A percentile compares a stretch with the other conserved stretches of the same genome.
Conservation (phyloP, 306 rosid species). For the Elaeagnus macrophylla region DNA sequence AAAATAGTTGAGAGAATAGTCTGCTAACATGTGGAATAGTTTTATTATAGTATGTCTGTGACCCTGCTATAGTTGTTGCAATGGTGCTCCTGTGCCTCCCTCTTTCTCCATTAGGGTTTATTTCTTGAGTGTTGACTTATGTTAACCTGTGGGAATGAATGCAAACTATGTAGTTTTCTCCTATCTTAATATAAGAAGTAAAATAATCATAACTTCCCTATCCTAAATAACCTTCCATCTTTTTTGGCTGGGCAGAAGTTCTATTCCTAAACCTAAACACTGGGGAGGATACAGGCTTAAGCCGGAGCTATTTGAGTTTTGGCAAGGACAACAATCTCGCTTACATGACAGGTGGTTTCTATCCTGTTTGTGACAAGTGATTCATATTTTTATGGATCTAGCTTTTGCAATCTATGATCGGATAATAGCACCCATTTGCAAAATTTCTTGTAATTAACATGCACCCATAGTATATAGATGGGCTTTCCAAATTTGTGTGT, state of each 20-base stretch:
- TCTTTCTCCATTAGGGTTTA: too few relatives aligned
- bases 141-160: too few relatives aligned
- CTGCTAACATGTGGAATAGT: background rate
- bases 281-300: constrained; percentile 98
- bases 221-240: background rate
- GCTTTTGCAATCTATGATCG: constrained; percentile 6
- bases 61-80: background rate
- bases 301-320: constrained; percentile 78
- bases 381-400: constrained; percentile 19
- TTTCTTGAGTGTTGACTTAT: too few relatives aligned
- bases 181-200: background rate
- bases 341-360: constrained; percentile 97
- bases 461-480: too few relatives aligned
- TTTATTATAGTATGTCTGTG: constrained; percentile 1
- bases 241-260: constrained; percentile 49
- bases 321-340: constrained; percentile 97
- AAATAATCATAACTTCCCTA: constrained; percentile 19
- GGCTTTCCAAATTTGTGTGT: too few relatives aligned
- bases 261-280: constrained; percentile 73
- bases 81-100: too few relatives aligned
- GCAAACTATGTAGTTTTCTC: background rate
- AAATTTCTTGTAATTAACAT: too few relatives aligned
- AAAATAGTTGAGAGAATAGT: background rate
- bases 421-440: too few relatives aligned
- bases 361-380: constrained; percentile 43